Evolutionary conservation across 495 filamentous ascomycete species (phyloP).

Genomic region (Lasiosphaeria ovina): DNA sequence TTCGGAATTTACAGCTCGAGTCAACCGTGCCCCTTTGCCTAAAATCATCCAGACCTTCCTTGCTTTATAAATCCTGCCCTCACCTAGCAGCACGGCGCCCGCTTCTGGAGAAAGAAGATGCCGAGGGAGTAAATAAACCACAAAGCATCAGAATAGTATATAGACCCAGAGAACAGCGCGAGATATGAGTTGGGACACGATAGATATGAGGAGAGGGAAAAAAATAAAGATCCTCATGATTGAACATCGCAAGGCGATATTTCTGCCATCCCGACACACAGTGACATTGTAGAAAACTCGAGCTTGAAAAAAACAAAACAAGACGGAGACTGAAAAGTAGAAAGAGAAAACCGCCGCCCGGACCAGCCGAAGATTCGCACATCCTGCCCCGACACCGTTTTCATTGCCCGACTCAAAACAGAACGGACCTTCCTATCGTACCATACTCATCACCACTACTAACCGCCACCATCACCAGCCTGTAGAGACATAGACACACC

Average conservation of each 20-base stretch:
- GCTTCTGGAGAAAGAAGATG: too few relatives aligned
- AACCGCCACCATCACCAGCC: neutral
- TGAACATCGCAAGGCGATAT: neutral
- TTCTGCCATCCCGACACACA: neutral
- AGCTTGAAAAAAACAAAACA: neutral
- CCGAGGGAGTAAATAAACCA: too few relatives aligned
- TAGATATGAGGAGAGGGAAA: neutral
- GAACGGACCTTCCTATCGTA: neutral
- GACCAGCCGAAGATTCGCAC: constrained; percentile 8
- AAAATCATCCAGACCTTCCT: too few relatives aligned
- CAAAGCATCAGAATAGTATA: too few relatives aligned
- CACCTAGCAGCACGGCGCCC: too few relatives aligned
- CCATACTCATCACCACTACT: neutral
- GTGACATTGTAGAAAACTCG: neutral
- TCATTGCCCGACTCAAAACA: neutral
- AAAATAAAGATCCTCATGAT: neutral
- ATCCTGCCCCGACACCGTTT: neutral
- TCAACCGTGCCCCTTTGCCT: too few relatives aligned
- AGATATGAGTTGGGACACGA: too few relatives aligned
- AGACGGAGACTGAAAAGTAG: neutral
- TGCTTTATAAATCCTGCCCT: too few relatives aligned
- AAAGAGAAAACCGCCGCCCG: neutral
- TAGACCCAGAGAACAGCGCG: too few relatives aligned
- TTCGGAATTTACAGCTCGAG: too few relatives aligned
- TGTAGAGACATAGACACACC: too few relatives aligned